Conservation (phyloP, 129 eudicot genomes). For the Smallanthus sonchifolius region DNA sequence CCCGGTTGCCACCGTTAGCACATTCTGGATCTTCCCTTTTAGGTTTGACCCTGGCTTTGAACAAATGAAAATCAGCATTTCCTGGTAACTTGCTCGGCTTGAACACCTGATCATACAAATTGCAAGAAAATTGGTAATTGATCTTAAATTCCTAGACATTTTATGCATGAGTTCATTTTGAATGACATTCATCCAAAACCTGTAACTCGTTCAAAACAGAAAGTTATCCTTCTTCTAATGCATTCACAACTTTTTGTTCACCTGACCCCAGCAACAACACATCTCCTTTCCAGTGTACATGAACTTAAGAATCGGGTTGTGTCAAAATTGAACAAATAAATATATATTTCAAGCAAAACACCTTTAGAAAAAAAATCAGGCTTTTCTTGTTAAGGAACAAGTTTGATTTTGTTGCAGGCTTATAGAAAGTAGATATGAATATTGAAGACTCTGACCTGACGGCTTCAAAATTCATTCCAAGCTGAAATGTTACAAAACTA, state of each 20-base stretch:
- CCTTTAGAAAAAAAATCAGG: background rate
- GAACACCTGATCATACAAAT: constrained; percentile 84
- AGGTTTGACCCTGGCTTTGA: constrained; percentile 80
- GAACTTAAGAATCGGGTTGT: constrained; percentile 59
- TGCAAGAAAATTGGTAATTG: constrained; percentile 34
- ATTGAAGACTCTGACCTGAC: constrained; percentile 53
- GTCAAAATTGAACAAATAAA: constrained; percentile 2
- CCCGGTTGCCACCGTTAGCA: constrained; percentile 96
- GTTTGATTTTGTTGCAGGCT: background rate
- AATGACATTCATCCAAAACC: no score
- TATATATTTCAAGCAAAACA: background rate
- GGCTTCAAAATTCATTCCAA: constrained; percentile 81
- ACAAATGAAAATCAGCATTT: constrained; percentile 85
- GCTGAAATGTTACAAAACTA: constrained; percentile 38
- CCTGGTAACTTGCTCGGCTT: constrained; percentile 76
- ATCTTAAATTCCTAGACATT: no score
- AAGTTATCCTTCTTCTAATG: no score
- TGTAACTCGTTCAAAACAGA: no score
- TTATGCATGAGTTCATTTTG: no score
- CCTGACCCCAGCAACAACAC: no score
- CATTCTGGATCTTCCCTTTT: constrained; percentile 98
- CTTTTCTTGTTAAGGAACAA: background rate
- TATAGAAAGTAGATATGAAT: background rate
- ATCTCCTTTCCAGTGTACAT: constrained; percentile 85
- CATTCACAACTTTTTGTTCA: no score